phyloP scores from a whole-genome alignment of 768 basidiomycete genomes.

The Mrakia gelida region DNA sequence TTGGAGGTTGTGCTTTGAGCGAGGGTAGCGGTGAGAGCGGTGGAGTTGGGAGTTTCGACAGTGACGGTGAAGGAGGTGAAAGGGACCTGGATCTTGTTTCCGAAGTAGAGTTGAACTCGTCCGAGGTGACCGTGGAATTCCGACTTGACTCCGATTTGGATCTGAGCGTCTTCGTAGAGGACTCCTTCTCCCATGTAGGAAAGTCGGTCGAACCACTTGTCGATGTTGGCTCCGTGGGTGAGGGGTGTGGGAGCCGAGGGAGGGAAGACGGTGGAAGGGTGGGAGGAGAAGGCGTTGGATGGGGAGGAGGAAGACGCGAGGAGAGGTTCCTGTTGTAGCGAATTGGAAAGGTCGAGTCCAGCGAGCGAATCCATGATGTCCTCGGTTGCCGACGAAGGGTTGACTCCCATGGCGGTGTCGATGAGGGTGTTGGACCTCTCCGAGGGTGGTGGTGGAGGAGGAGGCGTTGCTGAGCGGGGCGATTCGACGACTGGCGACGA shows the following conservation, averaged over 20 bases:
- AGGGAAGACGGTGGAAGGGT: neutral
- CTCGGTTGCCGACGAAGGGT: constrained; percentile 43
- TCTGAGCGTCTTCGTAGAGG: constrained; percentile 89
- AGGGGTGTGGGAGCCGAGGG: constrained; percentile 51
- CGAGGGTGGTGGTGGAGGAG: neutral
- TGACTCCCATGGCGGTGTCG: constrained; percentile 44
- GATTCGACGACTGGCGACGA: neutral
- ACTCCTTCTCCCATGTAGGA: constrained; percentile 77
- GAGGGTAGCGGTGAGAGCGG: constrained; percentile 65
- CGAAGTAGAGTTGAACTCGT: constrained; percentile 88
- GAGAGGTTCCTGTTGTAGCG: constrained; percentile 41
- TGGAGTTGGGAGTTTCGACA: constrained; percentile 63
- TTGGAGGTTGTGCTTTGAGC: constrained; percentile 39
- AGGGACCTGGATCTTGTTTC: constrained; percentile 88
- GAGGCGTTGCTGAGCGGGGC: neutral
- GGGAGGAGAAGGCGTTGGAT: neutral
- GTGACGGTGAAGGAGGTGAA: constrained; percentile 86
- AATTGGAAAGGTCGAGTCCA: constrained; percentile 66
- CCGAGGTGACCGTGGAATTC: constrained; percentile 93
- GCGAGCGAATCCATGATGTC: constrained; percentile 71
- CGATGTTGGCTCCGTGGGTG: constrained; percentile 60
- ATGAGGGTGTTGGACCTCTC: constrained; percentile 35
- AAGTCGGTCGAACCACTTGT: constrained; percentile 84
- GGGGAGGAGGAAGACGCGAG: constrained; percentile 27
- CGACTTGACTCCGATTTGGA: constrained; percentile 94